Base-by-base conservation (phyloP, 441 rosid genomes). In the Theobroma grandiflorum region DNA sequence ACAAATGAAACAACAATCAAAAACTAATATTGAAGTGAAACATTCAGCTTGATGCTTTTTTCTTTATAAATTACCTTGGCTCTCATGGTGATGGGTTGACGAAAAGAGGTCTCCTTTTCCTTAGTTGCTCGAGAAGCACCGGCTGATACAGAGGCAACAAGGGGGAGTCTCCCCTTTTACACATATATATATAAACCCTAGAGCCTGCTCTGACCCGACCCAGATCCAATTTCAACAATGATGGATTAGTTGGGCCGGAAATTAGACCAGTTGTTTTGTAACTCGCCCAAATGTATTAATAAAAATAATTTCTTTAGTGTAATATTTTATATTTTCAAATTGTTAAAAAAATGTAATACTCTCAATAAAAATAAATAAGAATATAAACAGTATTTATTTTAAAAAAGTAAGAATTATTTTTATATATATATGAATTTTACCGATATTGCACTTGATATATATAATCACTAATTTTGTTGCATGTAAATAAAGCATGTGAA, bases 41-140 rank as follows among this genome's bases (percentile, higher is more conserved):
- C 31, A 26, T 26, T 26, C 31, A 26, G 31, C 1, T 0, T 26
- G 31, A 26, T 26, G 31, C 31, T 0, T 26, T 26, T n/a, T 20
- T 7, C 9, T 59, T 33, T 15, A 31, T 7, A 4, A 50, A 35
- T 37, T 75, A 89, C 93, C 91, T 90, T 90, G 71, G 93, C 92
- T 77, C 93, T 89, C 91, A 89, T 89, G 82, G 84, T 68, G 80
- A 52, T 7, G 3, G 8, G 12, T 37, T 35, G 9, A 9, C 31
- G 3, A 16, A 1, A 26, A 31, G 31, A 20, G 4, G 43, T 6
- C 42, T 3, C 64, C 52, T 53, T 55, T 75, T 12, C 42, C 42
- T 45, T 45, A 2, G 67, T 63, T 14, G 72, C n/a, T 73, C 38
- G 38, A 33, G 49, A 58, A 77, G 72, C 49, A 75, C 81, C 77